phyloP scores from a whole-genome alignment of 148 eudicot species.

The Diospyros lotus region DNA sequence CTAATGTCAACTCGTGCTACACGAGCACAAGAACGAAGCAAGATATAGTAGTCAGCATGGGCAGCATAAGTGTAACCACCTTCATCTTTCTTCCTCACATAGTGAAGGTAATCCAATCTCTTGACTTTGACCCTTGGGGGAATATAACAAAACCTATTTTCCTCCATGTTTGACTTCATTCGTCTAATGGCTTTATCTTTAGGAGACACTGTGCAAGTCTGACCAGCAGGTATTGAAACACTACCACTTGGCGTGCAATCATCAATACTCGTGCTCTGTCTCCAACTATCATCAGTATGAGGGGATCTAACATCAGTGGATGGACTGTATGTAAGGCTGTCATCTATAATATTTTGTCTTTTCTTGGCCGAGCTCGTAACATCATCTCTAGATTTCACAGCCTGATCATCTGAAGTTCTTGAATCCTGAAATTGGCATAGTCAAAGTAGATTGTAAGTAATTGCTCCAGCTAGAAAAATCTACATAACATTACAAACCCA shows the following conservation, averaged over 20 bases:
- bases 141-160: slow-evolving; percentile 58
- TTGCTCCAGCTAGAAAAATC: not conserved
- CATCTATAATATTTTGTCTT: slow-evolving; percentile 22
- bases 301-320: slow-evolving; percentile 14
- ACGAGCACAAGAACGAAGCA: slow-evolving; percentile 75
- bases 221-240: slow-evolving; percentile 5
- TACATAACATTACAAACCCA: not conserved
- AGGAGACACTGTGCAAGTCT: slow-evolving; percentile 5
- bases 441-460: not conserved
- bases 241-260: slow-evolving; percentile 10
- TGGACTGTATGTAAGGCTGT: slow-evolving; percentile 11
- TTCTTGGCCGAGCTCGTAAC: slow-evolving; percentile 6
- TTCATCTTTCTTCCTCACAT: slow-evolving; percentile 49
- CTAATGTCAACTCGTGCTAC: slow-evolving; percentile 66
- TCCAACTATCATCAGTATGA: slow-evolving; percentile 6
- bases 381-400: slow-evolving; percentile 29
- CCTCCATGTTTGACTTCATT: slow-evolving; percentile 74
- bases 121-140: slow-evolving; percentile 67
- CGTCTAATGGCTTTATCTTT: slow-evolving; percentile 38
- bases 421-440: slow-evolving; percentile 31
- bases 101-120: slow-evolving; percentile 50
- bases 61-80: slow-evolving; percentile 54
- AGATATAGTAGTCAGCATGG: slow-evolving; percentile 80
- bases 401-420: slow-evolving; percentile 21
- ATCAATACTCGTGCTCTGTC: slow-evolving; percentile 19